These are phyloP conservation scores for Phialemonium atrogriseum DNA, from an alignment of 2,329 filamentous ascomycete genomes.

Conservation along the genomic window DNA sequence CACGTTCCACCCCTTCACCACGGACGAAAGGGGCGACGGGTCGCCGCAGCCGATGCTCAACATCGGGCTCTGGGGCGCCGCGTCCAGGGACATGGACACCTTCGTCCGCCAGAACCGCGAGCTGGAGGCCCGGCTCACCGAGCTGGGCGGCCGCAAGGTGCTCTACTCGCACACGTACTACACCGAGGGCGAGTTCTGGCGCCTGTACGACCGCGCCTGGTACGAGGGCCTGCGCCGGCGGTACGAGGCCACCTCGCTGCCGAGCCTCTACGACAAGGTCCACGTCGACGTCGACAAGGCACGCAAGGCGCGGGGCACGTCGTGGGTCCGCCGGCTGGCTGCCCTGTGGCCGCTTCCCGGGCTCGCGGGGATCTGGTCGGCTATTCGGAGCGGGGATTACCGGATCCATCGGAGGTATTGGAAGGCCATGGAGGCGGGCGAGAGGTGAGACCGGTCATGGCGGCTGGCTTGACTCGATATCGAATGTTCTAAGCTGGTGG, in stretches of 20 bases:
- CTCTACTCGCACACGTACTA: conserved; percentile 84
- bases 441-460: no score
- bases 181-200: conserved; percentile 62
- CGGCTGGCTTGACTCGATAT: no score
- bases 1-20: conserved; percentile 48
- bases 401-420: conserved; percentile 40
- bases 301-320: conserved; percentile 20
- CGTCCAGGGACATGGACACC: conserved; percentile 43
- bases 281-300: conserved; percentile 33
- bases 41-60: conserved; percentile 42
- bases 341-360: conserved; percentile 51
- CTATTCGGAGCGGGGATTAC: conserved; percentile 50
- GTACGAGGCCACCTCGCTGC: conserved; percentile 54
- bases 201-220: conserved; percentile 48
- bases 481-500: no score
- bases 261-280: conserved; percentile 65
- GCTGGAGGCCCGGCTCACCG: conserved; percentile 60
- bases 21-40: conserved; percentile 11
- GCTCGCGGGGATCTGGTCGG: conserved; percentile 50
- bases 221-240: conserved; percentile 56
- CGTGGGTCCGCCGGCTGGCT: conserved; percentile 52
- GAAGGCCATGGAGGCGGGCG: no score
- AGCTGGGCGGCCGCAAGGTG: conserved; percentile 75
- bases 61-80: conserved; percentile 74
- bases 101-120: conserved; percentile 63